phyloP scores from a whole-genome alignment of 805 yeast species.

The Brettanomyces nanus region DNA sequence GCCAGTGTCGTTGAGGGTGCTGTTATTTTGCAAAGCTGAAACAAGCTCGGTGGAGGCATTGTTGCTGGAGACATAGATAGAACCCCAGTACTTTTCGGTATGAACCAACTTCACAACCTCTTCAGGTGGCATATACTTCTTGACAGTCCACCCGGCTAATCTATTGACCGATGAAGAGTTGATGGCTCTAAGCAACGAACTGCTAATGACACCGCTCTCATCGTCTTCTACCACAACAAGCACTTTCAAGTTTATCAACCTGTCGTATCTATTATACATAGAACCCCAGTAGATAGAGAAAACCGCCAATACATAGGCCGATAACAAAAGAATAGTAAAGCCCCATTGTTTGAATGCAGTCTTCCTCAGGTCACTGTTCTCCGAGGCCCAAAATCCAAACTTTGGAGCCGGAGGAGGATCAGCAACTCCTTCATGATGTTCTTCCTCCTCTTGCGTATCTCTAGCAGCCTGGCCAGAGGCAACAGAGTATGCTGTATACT shows the following conservation, averaged over 20 bases:
- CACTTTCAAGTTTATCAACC: constrained; percentile 28
- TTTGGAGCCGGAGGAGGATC: constrained; percentile 2
- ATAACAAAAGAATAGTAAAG: constrained; percentile 21
- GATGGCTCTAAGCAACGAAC: constrained; percentile 18
- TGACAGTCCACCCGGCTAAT: constrained; percentile 31
- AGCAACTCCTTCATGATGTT: neutral
- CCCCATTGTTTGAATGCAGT: constrained; percentile 10
- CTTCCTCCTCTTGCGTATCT: constrained; percentile 3
- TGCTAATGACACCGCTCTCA: constrained; percentile 23
- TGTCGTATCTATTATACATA: constrained; percentile 24
- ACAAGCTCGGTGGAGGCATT: constrained; percentile 31
- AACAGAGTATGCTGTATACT: constrained; percentile 17
- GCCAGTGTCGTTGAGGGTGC: constrained; percentile 18
- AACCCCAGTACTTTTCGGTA: constrained; percentile 56
- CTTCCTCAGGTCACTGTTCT: constrained; percentile 9
- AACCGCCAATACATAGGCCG: constrained; percentile 29
- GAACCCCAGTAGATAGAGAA: constrained; percentile 45
- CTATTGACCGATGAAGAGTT: constrained; percentile 7
- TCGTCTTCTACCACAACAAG: constrained; percentile 33
- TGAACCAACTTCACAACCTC: constrained; percentile 39
- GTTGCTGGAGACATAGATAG: constrained; percentile 43
- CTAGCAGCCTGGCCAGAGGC: constrained; percentile 8
- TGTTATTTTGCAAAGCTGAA: constrained; percentile 28
- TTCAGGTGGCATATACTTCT: constrained; percentile 22
- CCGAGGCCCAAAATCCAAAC: constrained; percentile 12